Base-by-base conservation (phyloP, 2,329 filamentous ascomycete species). In the Epichloe baconii region DNA sequence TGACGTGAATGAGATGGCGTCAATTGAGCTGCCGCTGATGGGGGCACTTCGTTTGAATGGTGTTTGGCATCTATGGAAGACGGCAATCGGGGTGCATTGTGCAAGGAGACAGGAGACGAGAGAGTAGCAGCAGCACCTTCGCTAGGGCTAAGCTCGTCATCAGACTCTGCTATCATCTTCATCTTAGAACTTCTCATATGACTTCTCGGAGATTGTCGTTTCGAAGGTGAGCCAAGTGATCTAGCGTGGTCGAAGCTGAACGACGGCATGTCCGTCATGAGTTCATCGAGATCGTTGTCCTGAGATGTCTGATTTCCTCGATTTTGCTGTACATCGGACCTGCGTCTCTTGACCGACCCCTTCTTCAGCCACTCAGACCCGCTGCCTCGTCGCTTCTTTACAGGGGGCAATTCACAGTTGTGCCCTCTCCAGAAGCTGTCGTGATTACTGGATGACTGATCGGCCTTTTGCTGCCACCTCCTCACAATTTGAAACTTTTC, bases 281-380 rank as follows among this genome's bases (percentile, higher is more conserved):
- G 52, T 35, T 60, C 57, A 45, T 59, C 56, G 14, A 58, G 31
- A 3, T 56, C 54, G 3, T 51, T 42, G 5, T 47, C 44, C 44
- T 45, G 11, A 50, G 15, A n/a, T 26, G 37, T 51, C 40, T 37
- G 49, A 12, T 35, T 43, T 14, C 21, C 34, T 23, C n/a, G 35
- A 4, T 52, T 21, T 31, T 31, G 44, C 46, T 12, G 52, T 53
- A 57, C 19, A 6, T 38, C 55, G n/a, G 55, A 56, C 11, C 54
- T 56, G 19, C 44, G 58, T 51, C 60, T 64, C 52, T 70, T 70
- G 21, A 43, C 56, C 14, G 61, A 52, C 36, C 58, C 47, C 36
- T 59, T 60, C 44, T 60, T 68, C 7, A 69, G 51, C 67, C 66
- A 68, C 4, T 62, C 60, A 7, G 63, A 62, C 8, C 57, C 56